These are phyloP conservation scores for Paramarasmius palmivorus DNA, from an alignment of 1,284 basidiomycete species.

Conservation along the genomic window DNA sequence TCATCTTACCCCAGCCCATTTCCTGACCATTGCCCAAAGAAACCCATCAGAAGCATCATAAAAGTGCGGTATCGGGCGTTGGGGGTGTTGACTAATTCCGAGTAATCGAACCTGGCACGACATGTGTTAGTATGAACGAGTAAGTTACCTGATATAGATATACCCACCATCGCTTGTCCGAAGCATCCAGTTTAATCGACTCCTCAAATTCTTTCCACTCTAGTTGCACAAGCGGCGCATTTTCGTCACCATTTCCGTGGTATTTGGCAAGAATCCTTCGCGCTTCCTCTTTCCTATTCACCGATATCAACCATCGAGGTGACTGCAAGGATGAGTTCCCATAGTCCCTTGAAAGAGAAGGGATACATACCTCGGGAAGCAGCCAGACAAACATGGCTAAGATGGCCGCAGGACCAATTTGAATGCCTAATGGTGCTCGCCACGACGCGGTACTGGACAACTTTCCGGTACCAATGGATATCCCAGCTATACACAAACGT, in stretches of 20 bases:
- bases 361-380: slow-evolving; percentile 44
- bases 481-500: slow-evolving; percentile 34
- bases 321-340: slow-evolving; percentile 28
- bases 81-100: slow-evolving; percentile 44
- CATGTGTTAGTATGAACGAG: not conserved
- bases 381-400: slow-evolving; percentile 41
- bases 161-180: slow-evolving; percentile 58
- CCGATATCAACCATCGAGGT: slow-evolving; percentile 57
- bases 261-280: slow-evolving; percentile 50
- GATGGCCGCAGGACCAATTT: slow-evolving; percentile 49
- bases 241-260: slow-evolving; percentile 48
- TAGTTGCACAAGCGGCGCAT: slow-evolving; percentile 50
- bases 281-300: slow-evolving; percentile 51
- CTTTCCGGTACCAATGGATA: slow-evolving; percentile 47
- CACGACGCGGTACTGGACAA: slow-evolving; percentile 41
- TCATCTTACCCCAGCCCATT: slow-evolving; percentile 44
- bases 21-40: slow-evolving; percentile 56
- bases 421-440: slow-evolving; percentile 52
- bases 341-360: not conserved
- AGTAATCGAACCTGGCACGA: slow-evolving; percentile 47
- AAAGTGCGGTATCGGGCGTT: slow-evolving; percentile 48
- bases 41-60: slow-evolving; percentile 51
- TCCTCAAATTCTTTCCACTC: slow-evolving; percentile 61
- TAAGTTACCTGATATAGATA: not conserved
- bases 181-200: slow-evolving; percentile 49